Evolutionary conservation across 2,329 filamentous ascomycete species (phyloP).

Genomic region (Hypocreales sp.): DNA sequence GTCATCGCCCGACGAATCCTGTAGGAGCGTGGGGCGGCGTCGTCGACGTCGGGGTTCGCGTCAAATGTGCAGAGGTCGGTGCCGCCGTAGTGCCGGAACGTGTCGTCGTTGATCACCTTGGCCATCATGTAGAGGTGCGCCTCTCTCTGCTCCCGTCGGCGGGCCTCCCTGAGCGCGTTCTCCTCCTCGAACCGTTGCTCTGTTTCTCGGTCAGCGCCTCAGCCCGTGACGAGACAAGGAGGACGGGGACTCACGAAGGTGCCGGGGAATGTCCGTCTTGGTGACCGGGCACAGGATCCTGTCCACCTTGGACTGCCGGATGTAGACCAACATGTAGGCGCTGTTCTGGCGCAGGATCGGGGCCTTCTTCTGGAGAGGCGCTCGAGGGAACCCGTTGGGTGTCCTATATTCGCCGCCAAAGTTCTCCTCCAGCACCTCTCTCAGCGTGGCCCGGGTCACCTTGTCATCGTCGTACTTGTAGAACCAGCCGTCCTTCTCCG

Average conservation of each 20-base stretch:
- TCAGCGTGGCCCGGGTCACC: slow-evolving; percentile 82
- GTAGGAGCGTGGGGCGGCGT: slow-evolving; percentile 56
- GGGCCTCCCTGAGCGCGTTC: slow-evolving; percentile 56
- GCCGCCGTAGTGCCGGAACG: slow-evolving; percentile 66
- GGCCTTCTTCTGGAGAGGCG: slow-evolving; percentile 35
- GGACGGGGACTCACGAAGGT: slow-evolving; percentile 54
- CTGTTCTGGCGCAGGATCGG: slow-evolving; percentile 56
- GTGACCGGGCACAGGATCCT: slow-evolving; percentile 63
- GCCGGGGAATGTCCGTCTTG: slow-evolving; percentile 64
- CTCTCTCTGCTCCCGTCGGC: slow-evolving; percentile 80
- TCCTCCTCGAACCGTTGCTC: slow-evolving; percentile 71
- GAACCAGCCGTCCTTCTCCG: slow-evolving; percentile 82
- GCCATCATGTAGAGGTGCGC: slow-evolving; percentile 84
- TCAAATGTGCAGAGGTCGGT: slow-evolving; percentile 71
- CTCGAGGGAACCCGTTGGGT: slow-evolving; percentile 29
- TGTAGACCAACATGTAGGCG: slow-evolving; percentile 98
- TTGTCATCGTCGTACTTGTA: slow-evolving; percentile 97
- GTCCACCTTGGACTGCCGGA: slow-evolving; percentile 74
- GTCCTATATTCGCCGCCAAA: slow-evolving; percentile 74
- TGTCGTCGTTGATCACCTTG: slow-evolving; percentile 65
- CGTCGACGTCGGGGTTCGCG: slow-evolving; percentile 43
- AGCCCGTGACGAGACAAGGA: no score
- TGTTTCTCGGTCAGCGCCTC: no score
- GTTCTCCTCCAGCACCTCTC: slow-evolving; percentile 91
- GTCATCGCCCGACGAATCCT: slow-evolving; percentile 61